Base-by-base conservation (phyloP, 73 alveolate species). In the Paramecium primaurelia region DNA sequence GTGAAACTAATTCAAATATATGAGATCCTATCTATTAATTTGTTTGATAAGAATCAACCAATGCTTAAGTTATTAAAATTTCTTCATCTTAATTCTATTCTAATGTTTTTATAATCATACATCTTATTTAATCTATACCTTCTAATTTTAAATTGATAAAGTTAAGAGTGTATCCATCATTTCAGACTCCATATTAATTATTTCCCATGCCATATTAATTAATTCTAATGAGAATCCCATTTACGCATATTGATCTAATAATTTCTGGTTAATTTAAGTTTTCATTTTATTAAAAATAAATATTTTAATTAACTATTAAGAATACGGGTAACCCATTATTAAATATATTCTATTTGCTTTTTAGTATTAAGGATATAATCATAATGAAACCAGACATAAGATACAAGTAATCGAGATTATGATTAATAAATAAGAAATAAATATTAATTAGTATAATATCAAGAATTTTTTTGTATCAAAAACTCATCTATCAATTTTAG, bases 1-100 rank as follows among this genome's bases (percentile, higher is more conserved):
- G 96, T 42, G 77, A 64, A 37, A 96, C 38, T 26, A 95, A 94
- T 80, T 96, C 97, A 18, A 89, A 71, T 42, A 47, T 18, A 4
- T 47, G 11, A 20, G 49, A 1, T 2, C 9, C 20, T 22, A 47
- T 0, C 9, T 22, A 18, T 11, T 22, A 26, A 80, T 80, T 45
- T 0, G 30, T 49, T n/a, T 20, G 0, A 0, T 38, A 26, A 9
- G 91, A 80, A 8, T 80, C 91, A 26, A 80, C 28, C 20, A 80
- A 20, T 3, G 32, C 77, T 8, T 80, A 47, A 16, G 20, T 18
- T 28, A 80, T 0, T 3, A 4, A 4, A 3, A 20, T 1, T 38
- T 80, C 91, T 30, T 80, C 91, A 3, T 80, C 77, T 73, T 75
- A 8, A 4, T 75, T 75, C 58, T 75, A 49, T 12, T 30, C 3